Conservation (phyloP, 2,329 filamentous ascomycete species). For the Trichoderma koningii region DNA sequence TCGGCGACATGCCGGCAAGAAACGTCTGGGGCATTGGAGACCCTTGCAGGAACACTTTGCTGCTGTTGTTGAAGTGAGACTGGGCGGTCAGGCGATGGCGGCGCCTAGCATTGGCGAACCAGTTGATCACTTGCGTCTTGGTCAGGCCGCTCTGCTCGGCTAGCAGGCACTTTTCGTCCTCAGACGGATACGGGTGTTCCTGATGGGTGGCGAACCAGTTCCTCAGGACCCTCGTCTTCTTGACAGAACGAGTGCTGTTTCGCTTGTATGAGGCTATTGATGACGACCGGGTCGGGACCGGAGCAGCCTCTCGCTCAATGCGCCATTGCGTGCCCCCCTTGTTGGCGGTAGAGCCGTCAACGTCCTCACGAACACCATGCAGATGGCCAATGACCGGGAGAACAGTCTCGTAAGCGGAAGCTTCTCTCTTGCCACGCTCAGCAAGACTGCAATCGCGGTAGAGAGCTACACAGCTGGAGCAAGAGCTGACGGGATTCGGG, state of each 20-base stretch:
- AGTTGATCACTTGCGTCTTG: constrained; percentile 49
- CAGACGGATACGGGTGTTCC: constrained; percentile 51
- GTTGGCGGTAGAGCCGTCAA: constrained; percentile 19
- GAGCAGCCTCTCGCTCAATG: background rate
- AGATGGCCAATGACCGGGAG: constrained; percentile 51
- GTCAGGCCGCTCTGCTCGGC: constrained; percentile 49
- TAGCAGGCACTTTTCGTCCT: constrained; percentile 48
- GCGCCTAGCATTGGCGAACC: constrained; percentile 55
- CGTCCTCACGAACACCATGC: constrained; percentile 50
- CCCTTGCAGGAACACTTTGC: constrained; percentile 40
- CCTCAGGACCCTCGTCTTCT: constrained; percentile 49
- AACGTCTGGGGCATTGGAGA: constrained; percentile 47
- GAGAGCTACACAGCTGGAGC: constrained; percentile 54
- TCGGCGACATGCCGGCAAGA: constrained; percentile 45
- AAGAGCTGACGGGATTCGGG: constrained; percentile 51
- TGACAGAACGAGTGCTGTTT: constrained; percentile 45
- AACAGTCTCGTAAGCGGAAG: constrained; percentile 50
- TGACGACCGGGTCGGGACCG: constrained; percentile 16
- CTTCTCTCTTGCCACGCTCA: constrained; percentile 46
- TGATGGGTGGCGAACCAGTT: constrained; percentile 51
- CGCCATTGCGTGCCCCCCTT: constrained; percentile 16
- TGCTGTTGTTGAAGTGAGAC: constrained; percentile 34
- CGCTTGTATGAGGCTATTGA: constrained; percentile 36
- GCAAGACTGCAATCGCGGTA: constrained; percentile 54
- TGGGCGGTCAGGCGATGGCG: constrained; percentile 46